phyloP scores from a whole-genome alignment of 768 basidiomycete species.

The Peribolospora baueri region DNA sequence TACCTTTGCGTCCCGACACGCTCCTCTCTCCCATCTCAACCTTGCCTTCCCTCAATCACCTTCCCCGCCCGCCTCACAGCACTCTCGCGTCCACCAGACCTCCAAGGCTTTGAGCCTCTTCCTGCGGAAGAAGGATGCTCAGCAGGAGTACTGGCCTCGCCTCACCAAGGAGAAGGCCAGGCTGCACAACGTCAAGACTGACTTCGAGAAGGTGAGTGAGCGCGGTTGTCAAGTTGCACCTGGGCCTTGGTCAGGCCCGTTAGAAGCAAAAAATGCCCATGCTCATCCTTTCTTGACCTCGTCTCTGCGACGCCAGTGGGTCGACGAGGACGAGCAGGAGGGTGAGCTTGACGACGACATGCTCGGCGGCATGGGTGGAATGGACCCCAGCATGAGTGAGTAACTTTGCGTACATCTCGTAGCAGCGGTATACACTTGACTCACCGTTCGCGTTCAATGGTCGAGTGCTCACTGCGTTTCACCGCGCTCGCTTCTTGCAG shows the following conservation, averaged over 20 bases:
- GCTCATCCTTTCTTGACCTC: neutral
- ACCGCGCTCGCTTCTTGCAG: too few relatives aligned
- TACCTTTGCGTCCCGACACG: too few relatives aligned
- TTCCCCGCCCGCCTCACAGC: too few relatives aligned
- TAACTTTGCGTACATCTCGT: too few relatives aligned
- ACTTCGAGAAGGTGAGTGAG: neutral
- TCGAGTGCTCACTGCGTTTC: too few relatives aligned
- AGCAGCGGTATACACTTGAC: too few relatives aligned
- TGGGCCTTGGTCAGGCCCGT: neutral
- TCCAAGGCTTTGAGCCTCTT: conserved; percentile 40
- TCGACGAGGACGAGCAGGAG: conserved; percentile 87
- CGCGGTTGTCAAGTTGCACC: neutral
- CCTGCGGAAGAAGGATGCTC: conserved; percentile 54
- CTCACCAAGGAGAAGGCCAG: conserved; percentile 66
- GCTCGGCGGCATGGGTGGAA: conserved; percentile 15
- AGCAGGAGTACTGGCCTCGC: conserved; percentile 68
- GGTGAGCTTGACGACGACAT: conserved; percentile 13
- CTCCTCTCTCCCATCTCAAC: too few relatives aligned
- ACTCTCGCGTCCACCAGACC: conserved; percentile 22
- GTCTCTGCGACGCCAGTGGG: conserved; percentile 29
- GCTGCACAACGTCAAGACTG: conserved; percentile 43
- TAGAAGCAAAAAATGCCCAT: neutral
- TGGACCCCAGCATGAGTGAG: neutral
- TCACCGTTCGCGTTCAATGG: too few relatives aligned
- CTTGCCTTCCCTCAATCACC: too few relatives aligned